Conservation (phyloP, 2,329 filamentous ascomycete genomes). For the Amphichorda felina region DNA sequence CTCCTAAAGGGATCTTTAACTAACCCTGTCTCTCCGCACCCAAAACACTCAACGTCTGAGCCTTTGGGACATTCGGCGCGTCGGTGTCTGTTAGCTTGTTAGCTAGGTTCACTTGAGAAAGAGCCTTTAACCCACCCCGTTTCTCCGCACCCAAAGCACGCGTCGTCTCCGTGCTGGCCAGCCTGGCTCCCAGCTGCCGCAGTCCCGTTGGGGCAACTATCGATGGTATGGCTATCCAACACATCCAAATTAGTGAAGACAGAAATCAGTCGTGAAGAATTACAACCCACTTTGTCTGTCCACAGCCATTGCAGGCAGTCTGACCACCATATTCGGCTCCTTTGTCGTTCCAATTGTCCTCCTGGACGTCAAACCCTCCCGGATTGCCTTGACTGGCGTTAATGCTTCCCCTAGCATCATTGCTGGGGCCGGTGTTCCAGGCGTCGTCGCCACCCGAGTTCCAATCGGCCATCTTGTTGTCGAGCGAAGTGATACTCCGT, state of each 20-base stretch:
- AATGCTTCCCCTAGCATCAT: no score
- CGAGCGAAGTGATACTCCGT: no score
- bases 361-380: no score
- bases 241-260: background rate
- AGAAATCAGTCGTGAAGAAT: background rate
- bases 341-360: background rate
- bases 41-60: slow-evolving; percentile 17
- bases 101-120: background rate
- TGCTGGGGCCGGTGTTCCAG: no score
- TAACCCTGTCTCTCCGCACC: slow-evolving; percentile 23
- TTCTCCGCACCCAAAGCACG: slow-evolving; percentile 15
- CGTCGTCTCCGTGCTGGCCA: slow-evolving; percentile 10
- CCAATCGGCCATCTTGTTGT: no score
- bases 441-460: background rate
- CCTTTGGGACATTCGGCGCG: slow-evolving; percentile 23
- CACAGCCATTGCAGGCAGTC: background rate
- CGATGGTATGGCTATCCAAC: background rate
- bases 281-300: background rate
- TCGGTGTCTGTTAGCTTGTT: slow-evolving; percentile 11
- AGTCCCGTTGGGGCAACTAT: background rate
- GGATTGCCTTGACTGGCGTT: no score
- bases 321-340: background rate
- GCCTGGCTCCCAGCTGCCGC: background rate
- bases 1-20: background rate
- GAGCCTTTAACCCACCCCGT: slow-evolving; percentile 14